These are phyloP conservation scores for Coemansia sp. DNA, from an alignment of 192 early-diverging fungal species.

Conservation along the genomic window DNA sequence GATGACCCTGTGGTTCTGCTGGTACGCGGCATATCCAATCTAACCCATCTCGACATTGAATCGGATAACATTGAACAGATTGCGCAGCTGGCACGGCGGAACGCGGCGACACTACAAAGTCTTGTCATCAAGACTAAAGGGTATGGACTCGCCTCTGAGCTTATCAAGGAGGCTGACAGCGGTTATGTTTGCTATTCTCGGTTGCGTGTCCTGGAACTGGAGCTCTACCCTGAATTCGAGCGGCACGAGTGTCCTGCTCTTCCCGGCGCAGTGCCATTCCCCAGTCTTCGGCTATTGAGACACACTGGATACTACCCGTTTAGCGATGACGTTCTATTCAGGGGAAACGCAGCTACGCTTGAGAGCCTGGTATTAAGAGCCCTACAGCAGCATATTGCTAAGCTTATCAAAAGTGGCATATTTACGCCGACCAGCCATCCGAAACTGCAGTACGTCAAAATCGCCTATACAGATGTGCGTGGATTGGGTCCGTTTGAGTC, in stretches of 20 bases:
- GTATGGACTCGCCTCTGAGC: not conserved
- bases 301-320: not conserved
- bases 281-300: not conserved
- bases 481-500: not conserved
- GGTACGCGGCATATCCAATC: not conserved
- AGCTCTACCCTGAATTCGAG: not conserved
- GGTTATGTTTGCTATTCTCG: not conserved
- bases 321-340: not conserved
- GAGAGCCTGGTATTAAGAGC: not conserved
- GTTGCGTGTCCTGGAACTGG: not conserved
- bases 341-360: not conserved
- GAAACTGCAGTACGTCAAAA: not conserved
- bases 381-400: not conserved
- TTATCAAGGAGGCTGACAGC: not conserved
- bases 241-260: not conserved
- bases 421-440: not conserved
- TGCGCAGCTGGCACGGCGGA: not conserved
- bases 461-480: not conserved
- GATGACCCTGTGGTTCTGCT: not conserved
- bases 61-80: not conserved
- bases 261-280: not conserved
- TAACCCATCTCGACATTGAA: not conserved
- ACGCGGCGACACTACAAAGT: not conserved
- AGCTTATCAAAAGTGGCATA: not conserved
- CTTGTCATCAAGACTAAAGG: not conserved